Percentiles rank a stretch among this genome's conserved stretches.
phyloP scores from a whole-genome alignment of 345 rosid species.

The Sapria himalayana region DNA sequence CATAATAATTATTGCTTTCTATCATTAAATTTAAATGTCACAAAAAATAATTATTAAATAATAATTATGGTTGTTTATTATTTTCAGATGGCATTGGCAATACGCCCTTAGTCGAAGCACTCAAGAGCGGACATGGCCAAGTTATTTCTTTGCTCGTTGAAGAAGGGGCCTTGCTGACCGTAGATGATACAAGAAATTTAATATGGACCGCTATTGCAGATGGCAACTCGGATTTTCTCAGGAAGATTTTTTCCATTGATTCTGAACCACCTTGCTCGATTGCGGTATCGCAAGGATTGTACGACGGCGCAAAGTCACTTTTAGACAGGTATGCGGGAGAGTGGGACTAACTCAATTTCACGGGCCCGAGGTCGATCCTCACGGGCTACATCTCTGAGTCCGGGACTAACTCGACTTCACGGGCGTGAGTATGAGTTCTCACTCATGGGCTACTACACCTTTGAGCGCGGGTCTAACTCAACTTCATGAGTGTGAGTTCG shows the following conservation, averaged over 20 bases:
- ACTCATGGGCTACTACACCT: background rate
- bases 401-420: constrained; percentile 54
- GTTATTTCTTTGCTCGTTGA: constrained; percentile 36
- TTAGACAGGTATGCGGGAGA: no score
- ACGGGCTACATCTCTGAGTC: no score
- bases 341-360: no score
- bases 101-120: constrained; percentile 74
- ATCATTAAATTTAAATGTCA: no score
- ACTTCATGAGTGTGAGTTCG: background rate
- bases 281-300: constrained; percentile 76
- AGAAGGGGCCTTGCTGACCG: constrained; percentile 45
- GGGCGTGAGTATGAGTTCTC: constrained; percentile 13
- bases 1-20: background rate
- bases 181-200: constrained; percentile 61
- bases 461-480: background rate
- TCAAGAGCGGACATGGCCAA: constrained; percentile 48
- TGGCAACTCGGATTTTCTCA: constrained; percentile 66
- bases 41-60: no score
- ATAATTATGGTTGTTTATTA: no score
- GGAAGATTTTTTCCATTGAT: constrained; percentile 45
- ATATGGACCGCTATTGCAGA: constrained; percentile 43
- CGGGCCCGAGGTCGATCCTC: no score
- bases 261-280: constrained; percentile 93
- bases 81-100: constrained; percentile 65
- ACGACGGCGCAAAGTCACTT: constrained; percentile 51